A percentile compares a stretch with the other conserved stretches of the same genome.
Conservation (phyloP, 2,329 filamentous ascomycete genomes). For the Sporothrix protearum region DNA sequence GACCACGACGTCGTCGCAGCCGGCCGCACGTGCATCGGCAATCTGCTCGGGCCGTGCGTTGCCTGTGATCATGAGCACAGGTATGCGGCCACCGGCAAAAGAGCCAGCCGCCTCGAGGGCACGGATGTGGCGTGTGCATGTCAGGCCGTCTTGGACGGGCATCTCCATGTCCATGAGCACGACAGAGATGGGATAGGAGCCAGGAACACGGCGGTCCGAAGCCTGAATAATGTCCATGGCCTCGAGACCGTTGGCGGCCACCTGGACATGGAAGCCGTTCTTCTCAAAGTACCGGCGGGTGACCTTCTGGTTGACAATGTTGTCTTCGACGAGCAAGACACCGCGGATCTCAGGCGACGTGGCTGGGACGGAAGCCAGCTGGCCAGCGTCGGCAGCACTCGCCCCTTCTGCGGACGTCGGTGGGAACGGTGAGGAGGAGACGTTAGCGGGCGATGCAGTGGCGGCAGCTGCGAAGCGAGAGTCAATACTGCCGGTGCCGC, state of each 20-base stretch:
- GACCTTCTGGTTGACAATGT: constrained; percentile 58
- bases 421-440: not conserved
- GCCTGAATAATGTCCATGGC: constrained; percentile 48
- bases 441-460: not conserved
- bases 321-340: constrained; percentile 59
- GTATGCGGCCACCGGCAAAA: constrained; percentile 51
- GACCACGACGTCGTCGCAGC: constrained; percentile 63
- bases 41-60: constrained; percentile 64
- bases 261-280: constrained; percentile 48
- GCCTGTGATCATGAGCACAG: constrained; percentile 64
- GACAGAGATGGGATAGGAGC: constrained; percentile 49
- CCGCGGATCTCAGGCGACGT: constrained; percentile 36
- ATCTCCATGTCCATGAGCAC: constrained; percentile 76
- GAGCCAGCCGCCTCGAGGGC: constrained; percentile 55
- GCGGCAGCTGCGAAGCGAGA: not conserved
- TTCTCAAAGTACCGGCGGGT: constrained; percentile 50
- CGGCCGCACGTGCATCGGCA: constrained; percentile 47
- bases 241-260: constrained; percentile 56
- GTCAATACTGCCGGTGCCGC: not conserved
- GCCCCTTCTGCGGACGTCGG: not conserved
- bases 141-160: constrained; percentile 68
- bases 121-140: constrained; percentile 62
- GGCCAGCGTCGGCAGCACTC: not conserved
- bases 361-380: constrained; percentile 16
- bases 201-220: constrained; percentile 29